Conservation (phyloP, 352 stramenopile species). For the Phytophthora sansomeana region DNA sequence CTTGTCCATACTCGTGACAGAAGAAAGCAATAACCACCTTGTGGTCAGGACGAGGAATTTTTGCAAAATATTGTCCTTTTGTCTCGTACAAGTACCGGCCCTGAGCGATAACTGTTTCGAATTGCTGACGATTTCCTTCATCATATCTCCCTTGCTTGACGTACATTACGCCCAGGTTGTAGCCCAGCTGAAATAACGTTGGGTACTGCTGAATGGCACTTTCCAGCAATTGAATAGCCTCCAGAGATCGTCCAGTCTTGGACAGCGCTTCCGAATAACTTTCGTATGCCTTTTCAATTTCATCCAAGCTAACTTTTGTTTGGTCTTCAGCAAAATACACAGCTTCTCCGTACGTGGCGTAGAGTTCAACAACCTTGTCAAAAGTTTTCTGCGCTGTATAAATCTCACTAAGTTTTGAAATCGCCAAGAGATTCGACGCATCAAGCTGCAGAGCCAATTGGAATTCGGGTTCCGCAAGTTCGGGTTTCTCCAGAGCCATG, state of each 20-base stretch:
- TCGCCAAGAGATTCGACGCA: slow-evolving; percentile 21
- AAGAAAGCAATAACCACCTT: slow-evolving; percentile 81
- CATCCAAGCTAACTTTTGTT: slow-evolving; percentile 7
- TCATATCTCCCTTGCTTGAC: slow-evolving; percentile 37
- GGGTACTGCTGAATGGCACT: slow-evolving; percentile 26
- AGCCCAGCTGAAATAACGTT: slow-evolving; percentile 47
- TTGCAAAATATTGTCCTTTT: slow-evolving; percentile 35
- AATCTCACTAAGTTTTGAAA: slow-evolving; percentile 27
- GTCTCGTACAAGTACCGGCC: slow-evolving; percentile 37
- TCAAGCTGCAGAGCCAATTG: slow-evolving; percentile 23
- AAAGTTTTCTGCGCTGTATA: slow-evolving; percentile 28
- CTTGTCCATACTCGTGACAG: slow-evolving; percentile 93
- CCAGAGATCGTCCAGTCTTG: slow-evolving; percentile 16
- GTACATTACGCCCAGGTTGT: slow-evolving; percentile 66
- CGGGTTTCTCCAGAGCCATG: slow-evolving; percentile 12
- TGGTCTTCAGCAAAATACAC: slow-evolving; percentile 9
- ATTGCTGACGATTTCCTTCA: slow-evolving; percentile 39
- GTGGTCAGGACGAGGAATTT: slow-evolving; percentile 36
- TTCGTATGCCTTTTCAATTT: slow-evolving; percentile 47
- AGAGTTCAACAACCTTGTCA: slow-evolving; percentile 40
- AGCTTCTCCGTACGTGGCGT: slow-evolving; percentile 27
- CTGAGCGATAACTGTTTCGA: slow-evolving; percentile 47
- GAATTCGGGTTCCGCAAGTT: slow-evolving; percentile 32
- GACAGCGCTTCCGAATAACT: slow-evolving; percentile 54
- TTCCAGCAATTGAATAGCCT: slow-evolving; percentile 53